These are phyloP conservation scores for Cyberlindnera xylosilytica DNA, from an alignment of 805 yeast genomes.

Conservation along the genomic window DNA sequence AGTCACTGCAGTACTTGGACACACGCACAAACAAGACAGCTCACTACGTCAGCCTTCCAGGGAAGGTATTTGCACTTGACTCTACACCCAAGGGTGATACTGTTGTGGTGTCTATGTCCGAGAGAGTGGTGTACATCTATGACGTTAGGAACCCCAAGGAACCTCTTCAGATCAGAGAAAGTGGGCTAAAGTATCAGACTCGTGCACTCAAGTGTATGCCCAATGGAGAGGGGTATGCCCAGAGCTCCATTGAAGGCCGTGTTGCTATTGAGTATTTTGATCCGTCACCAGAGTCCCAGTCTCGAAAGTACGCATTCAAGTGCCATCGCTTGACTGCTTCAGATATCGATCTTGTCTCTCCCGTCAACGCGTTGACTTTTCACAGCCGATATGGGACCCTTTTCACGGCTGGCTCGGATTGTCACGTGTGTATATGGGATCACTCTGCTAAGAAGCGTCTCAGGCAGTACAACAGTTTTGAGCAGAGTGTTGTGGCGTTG, in stretches of 20 bases:
- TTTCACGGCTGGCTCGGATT: constrained; percentile 90
- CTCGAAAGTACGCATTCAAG: constrained; percentile 69
- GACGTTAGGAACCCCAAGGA: constrained; percentile 45
- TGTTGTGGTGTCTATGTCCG: constrained; percentile 53
- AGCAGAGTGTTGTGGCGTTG: constrained; percentile 41
- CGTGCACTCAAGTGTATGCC: constrained; percentile 55
- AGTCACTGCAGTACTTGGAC: constrained; percentile 15
- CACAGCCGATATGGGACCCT: constrained; percentile 76
- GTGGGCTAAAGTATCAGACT: constrained; percentile 67
- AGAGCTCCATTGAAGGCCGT: constrained; percentile 78
- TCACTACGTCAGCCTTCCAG: constrained; percentile 29
- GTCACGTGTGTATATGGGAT: constrained; percentile 88
- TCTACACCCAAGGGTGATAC: constrained; percentile 33
- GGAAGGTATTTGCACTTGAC: constrained; percentile 65
- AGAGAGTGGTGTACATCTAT: constrained; percentile 52
- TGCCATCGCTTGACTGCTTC: constrained; percentile 59
- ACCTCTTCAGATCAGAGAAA: constrained; percentile 52
- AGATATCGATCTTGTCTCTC: constrained; percentile 57
- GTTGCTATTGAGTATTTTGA: constrained; percentile 71
- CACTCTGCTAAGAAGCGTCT: constrained; percentile 76
- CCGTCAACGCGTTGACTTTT: constrained; percentile 76
- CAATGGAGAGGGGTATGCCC: constrained; percentile 55
- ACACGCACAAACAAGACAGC: constrained; percentile 5
- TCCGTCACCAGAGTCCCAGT: constrained; percentile 38
- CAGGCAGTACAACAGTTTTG: constrained; percentile 59